Conservation (phyloP, 768 basidiomycete genomes). For the Tulasnella sp. region DNA sequence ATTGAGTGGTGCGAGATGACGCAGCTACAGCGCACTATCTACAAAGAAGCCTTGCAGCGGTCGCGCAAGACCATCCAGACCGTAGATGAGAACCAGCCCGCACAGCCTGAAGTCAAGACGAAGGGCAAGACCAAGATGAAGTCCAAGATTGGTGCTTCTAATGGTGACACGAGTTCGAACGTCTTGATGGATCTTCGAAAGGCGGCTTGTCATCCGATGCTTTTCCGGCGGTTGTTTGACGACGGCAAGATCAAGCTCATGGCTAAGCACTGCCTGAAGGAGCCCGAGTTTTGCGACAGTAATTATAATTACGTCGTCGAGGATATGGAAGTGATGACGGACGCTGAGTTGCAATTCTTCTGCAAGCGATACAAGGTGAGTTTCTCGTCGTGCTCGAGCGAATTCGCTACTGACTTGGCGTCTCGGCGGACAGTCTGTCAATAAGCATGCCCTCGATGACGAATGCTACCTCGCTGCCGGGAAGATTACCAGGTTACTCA, state of each 20-base stretch:
- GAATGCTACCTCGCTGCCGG: conserved; percentile 76
- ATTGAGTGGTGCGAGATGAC: conserved; percentile 97
- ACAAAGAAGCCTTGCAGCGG: conserved; percentile 71
- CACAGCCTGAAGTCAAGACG: conserved; percentile 32
- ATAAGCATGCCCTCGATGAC: conserved; percentile 58
- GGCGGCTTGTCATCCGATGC: conserved; percentile 91
- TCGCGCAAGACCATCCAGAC: conserved; percentile 59
- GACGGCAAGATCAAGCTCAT: conserved; percentile 63
- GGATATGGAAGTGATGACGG: conserved; percentile 96
- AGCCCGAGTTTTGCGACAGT: conserved; percentile 80
- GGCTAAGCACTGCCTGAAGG: conserved; percentile 73
- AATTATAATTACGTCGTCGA: conserved; percentile 81
- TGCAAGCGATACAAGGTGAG: conserved; percentile 74
- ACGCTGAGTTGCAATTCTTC: conserved; percentile 85
- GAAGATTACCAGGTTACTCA: conserved; percentile 64
- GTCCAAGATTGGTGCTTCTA: conserved; percentile 21
- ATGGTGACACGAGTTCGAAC: conserved; percentile 74
- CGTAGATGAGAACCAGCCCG: conserved; percentile 16
- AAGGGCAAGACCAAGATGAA: conserved; percentile 45
- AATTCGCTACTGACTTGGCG: neutral
- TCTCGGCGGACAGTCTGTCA: conserved; percentile 31
- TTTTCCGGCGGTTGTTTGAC: conserved; percentile 77
- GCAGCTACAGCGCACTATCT: conserved; percentile 63
- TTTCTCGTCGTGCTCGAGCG: neutral
- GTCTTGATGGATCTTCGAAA: conserved; percentile 97